These are phyloP conservation scores for Geranomyces variabilis DNA, from an alignment of 192 early-diverging fungal genomes.

Conservation along the genomic window DNA sequence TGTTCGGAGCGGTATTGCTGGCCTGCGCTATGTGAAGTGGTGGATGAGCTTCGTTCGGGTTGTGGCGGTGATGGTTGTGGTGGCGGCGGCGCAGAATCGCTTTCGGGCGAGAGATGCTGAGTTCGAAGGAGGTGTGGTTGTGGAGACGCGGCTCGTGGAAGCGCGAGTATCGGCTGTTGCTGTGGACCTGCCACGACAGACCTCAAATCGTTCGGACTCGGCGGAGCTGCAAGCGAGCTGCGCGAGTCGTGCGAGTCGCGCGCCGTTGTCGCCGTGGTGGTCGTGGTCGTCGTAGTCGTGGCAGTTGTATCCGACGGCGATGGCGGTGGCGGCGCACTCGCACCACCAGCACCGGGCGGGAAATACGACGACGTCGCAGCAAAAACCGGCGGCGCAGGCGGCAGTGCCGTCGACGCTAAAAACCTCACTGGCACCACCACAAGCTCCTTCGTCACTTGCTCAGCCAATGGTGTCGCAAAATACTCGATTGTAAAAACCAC, in stretches of 20 bases:
- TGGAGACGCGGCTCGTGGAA: too few relatives aligned
- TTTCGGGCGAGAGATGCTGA: too few relatives aligned
- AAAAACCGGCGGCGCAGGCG: too few relatives aligned
- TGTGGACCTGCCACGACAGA: too few relatives aligned
- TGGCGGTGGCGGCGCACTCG: background rate
- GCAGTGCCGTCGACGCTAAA: background rate
- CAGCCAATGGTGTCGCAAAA: conserved; percentile 5
- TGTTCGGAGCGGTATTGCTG: conserved; percentile 21
- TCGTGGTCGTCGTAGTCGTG: too few relatives aligned
- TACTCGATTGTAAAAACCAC: conserved; percentile 24
- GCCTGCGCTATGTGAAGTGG: conserved; percentile 1
- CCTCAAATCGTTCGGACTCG: too few relatives aligned
- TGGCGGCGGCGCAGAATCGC: background rate
- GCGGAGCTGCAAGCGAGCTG: too few relatives aligned
- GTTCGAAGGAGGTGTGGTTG: too few relatives aligned
- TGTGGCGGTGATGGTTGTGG: background rate
- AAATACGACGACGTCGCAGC: background rate
- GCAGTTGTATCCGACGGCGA: background rate
- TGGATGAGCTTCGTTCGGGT: background rate
- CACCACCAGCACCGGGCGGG: background rate
- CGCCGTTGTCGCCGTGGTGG: too few relatives aligned
- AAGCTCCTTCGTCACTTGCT: background rate
- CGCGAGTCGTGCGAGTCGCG: too few relatives aligned
- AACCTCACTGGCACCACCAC: conserved; percentile 12
- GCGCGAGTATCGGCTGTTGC: too few relatives aligned